Base-by-base conservation (phyloP, 2,329 filamentous ascomycete genomes). In the Paecilomyces formosus region DNA sequence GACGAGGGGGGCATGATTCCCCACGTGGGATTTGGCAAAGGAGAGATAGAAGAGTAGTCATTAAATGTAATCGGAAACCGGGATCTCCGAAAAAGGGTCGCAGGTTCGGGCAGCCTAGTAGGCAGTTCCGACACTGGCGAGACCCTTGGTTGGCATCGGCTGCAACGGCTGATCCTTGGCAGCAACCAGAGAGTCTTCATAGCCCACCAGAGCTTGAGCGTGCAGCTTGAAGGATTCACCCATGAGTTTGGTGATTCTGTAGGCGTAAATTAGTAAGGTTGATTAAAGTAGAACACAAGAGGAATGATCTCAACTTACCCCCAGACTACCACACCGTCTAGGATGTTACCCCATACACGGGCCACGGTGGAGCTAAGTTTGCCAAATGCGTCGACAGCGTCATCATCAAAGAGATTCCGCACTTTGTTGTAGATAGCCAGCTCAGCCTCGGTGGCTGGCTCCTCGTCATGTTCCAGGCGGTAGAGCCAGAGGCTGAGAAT, bases 281-380 rank as follows among this genome's bases (percentile, higher is more conserved):
- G 30, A 33, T 57, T 58, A 56, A 31, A 55, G 51, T 35, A 1
- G 6, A 52, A 54, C n/a, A n/a, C n/a, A 50, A 12, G 33, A 54
- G 18, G 52, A 22, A 58, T 12, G 55, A 22, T 62, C 70, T 64
- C 70, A 62, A 89, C 92, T 85, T 88, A 96, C 92, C 94, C 94
- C 94, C 94, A 97, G 61, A 99, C 94, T 66, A 97, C 93, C 63
- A 97, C 94, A 78, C 97, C 94, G 72, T 97, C 94, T 64, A 97
- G 87, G 88, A 97, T 97, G 63, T 91, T 93, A 68, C 93, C 94
- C 94, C 94, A 99, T 53, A 97, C 85, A 68, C 90, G 87, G 62
- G 93, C 92, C 51, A 99, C 93, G 56, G 91, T 91, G n/a, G 92
- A 94, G 79, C 93, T 97, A 66, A 99, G 81, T 73, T 95, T 92